Evolutionary conservation across 192 early-diverging fungal genomes (phyloP), one percentile per base, ranked within the genome.

Genomic region (Dissophora ornata): DNA sequence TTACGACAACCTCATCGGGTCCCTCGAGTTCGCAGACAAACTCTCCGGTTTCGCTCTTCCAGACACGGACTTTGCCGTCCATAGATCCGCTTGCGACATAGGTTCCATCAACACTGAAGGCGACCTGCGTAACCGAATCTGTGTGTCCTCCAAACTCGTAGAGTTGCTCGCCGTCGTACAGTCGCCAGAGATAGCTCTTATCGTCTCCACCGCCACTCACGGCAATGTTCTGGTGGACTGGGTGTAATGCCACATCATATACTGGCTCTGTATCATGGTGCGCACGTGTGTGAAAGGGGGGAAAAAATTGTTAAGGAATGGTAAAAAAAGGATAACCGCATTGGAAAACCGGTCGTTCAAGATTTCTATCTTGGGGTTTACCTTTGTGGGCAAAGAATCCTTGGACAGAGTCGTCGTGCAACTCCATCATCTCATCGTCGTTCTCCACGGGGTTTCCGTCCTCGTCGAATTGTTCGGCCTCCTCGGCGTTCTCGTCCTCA

Each of bases 201-300:
- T 99, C 96, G 77, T 99, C 96, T 32, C 94, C 95, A 42, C 96
- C 97, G 36, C 97, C 97, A 61, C 87, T 90, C 4, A 89, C 83
- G 18, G 87, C 90, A 42, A 97, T 82, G 38, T 65, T 79, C 30
- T 85, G 82, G 42, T 94, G 64, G 18, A 79, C 82, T 9, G 95
- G 97, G 81, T 95, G 88, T 50, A 97, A 77, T 24, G 89, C 90
- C 13, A 97, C 81, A 34, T 91, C 73, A 78, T 94, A 98, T 19
- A 99, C 95, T 1, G 96, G 90, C 57, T 96, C 94, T 91, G 36
- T n/a, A n/a, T n/a, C n/a, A n/a, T n/a, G n/a, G n/a, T n/a, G n/a
- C n/a, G n/a, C n/a, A n/a, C n/a, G n/a, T n/a, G n/a, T n/a, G n/a
- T n/a, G n/a, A n/a, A n/a, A n/a, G n/a, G n/a, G n/a, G n/a, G n/a